Percentiles rank a stretch among this genome's conserved stretches.
phyloP scores from a whole-genome alignment of 768 basidiomycete species.

The Serendipita sp. region DNA sequence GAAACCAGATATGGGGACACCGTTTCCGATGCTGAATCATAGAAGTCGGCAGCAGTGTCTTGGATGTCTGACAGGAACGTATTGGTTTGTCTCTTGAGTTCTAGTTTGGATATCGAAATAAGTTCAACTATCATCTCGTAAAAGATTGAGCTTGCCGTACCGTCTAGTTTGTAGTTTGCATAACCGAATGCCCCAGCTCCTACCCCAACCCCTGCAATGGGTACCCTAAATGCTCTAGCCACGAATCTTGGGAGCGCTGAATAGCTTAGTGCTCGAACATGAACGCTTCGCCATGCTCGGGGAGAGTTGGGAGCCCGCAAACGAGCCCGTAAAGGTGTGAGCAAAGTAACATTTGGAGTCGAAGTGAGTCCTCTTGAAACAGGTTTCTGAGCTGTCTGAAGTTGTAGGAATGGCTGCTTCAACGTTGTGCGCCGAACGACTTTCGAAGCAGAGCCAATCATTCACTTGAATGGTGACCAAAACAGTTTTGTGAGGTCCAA shows the following conservation, averaged over 20 bases:
- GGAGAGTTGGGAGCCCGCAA: neutral
- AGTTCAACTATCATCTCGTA: neutral
- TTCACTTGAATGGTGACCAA: neutral
- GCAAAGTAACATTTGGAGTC: neutral
- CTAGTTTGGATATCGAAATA: slow-evolving; percentile 21
- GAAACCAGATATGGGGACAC: slow-evolving; percentile 40
- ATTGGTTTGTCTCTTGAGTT: slow-evolving; percentile 50
- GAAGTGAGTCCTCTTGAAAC: neutral
- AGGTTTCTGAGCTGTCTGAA: neutral
- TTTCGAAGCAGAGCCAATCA: neutral
- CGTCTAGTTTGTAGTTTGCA: slow-evolving; percentile 94
- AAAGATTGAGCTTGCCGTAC: slow-evolving; percentile 26
- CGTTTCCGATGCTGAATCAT: slow-evolving; percentile 56
- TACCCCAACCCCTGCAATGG: slow-evolving; percentile 73
- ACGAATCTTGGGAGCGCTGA: slow-evolving; percentile 79
- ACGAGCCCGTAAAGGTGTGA: neutral
- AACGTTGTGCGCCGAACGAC: neutral
- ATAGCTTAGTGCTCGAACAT: slow-evolving; percentile 67
- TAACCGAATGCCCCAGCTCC: slow-evolving; percentile 87
- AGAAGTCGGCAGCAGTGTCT: slow-evolving; percentile 50
- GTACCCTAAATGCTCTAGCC: slow-evolving; percentile 72
- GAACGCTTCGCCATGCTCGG: slow-evolving; percentile 40
- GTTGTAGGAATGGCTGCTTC: neutral
- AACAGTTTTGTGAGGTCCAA: too few species aligned
- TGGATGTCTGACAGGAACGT: slow-evolving; percentile 50